Conservation (phyloP, 2,329 filamentous ascomycete genomes). For the Elsinoe batatas region DNA sequence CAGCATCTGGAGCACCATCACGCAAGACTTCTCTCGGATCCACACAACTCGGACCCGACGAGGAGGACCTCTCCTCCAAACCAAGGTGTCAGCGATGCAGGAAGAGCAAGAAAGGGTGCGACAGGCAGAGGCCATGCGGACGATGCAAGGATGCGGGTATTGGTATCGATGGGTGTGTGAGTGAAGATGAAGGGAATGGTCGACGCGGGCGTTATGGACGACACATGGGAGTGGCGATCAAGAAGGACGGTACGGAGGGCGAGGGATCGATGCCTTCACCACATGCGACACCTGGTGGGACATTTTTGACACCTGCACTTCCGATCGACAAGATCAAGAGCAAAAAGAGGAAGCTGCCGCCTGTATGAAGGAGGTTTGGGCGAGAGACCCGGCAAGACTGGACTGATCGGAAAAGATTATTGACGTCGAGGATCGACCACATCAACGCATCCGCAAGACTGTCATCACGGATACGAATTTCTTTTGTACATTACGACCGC, state of each 20-base stretch:
- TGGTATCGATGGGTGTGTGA: conserved; percentile 85
- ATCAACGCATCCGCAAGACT: neutral
- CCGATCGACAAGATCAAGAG: conserved; percentile 55
- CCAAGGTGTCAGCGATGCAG: conserved; percentile 95
- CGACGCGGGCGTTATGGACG: conserved; percentile 83
- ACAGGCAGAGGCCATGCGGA: conserved; percentile 88
- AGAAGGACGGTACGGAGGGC: conserved; percentile 36
- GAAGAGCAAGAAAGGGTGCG: conserved; percentile 99
- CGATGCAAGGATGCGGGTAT: conserved; percentile 95
- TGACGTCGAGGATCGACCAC: neutral
- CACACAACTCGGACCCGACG: conserved; percentile 48
- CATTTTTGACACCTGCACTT: conserved; percentile 27
- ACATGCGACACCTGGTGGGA: conserved; percentile 25
- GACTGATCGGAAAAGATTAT: neutral
- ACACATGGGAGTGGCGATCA: conserved; percentile 58
- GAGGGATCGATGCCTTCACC: conserved; percentile 18
- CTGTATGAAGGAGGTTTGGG: neutral
- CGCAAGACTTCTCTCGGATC: conserved; percentile 69
- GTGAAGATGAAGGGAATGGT: conserved; percentile 94
- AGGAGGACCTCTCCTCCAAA: conserved; percentile 89
- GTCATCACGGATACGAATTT: conserved; percentile 4
- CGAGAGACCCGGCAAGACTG: neutral
- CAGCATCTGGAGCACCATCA: conserved; percentile 38
- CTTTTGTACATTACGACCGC: conserved; percentile 6
- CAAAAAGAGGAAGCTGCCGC: conserved; percentile 44